Conservation (phyloP, 2,329 filamentous ascomycete genomes). For the Juglanconis sp. region DNA sequence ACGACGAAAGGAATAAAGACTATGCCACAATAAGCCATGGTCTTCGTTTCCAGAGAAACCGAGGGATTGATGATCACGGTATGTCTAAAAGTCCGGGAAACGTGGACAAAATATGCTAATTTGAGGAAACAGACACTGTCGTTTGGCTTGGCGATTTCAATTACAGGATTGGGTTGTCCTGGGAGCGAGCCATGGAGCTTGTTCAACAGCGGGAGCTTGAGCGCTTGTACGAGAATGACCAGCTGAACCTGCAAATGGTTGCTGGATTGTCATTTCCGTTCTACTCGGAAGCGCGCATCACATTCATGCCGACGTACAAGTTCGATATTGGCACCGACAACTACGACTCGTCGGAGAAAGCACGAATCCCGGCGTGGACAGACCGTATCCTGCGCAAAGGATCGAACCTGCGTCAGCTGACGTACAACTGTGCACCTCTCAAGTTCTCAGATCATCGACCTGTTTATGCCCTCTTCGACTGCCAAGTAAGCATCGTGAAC, state of each 20-base stretch:
- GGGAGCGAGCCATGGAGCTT: constrained; percentile 73
- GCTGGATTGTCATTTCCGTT: constrained; percentile 84
- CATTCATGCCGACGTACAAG: constrained; percentile 92
- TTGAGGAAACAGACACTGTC: constrained; percentile 55
- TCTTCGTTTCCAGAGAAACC: constrained; percentile 84
- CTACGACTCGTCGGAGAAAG: constrained; percentile 96
- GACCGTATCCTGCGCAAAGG: constrained; percentile 90
- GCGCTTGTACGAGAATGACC: constrained; percentile 85
- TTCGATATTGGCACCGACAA: constrained; percentile 84
- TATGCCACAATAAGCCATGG: constrained; percentile 87
- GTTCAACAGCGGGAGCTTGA: constrained; percentile 72
- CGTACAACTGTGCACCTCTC: constrained; percentile 79
- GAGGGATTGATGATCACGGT: constrained; percentile 88
- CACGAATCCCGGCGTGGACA: constrained; percentile 94
- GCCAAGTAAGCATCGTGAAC: constrained; percentile 76
- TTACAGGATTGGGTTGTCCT: constrained; percentile 83
- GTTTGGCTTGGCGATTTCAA: constrained; percentile 99
- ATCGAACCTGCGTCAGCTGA: constrained; percentile 72
- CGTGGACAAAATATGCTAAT: constrained; percentile 20
- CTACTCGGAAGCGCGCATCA: constrained; percentile 86
- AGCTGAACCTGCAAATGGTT: constrained; percentile 96
- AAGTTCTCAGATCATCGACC: constrained; percentile 95
- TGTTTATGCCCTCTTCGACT: constrained; percentile 86
- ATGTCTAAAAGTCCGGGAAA: constrained; percentile 18
- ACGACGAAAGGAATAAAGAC: constrained; percentile 91